Conservation (phyloP, 345 rosid genomes). For the Citrus unshiu region DNA sequence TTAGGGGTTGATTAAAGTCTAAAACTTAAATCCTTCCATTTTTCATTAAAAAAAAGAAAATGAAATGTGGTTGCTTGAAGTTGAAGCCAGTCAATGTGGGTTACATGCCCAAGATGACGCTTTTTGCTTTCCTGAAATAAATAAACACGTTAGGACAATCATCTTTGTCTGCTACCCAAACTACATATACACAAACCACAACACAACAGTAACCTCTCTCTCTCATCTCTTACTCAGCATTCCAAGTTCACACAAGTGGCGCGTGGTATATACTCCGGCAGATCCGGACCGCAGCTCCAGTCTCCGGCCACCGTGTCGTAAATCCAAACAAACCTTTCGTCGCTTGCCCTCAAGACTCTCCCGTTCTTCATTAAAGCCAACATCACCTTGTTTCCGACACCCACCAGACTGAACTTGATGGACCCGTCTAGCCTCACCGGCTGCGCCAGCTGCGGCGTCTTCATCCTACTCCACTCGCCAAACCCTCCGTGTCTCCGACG, state of each 20-base stretch:
- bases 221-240: conserved; percentile 12
- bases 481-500: conserved; percentile 40
- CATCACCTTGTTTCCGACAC: conserved; percentile 65
- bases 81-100: neutral
- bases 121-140: neutral
- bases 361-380: conserved; percentile 71
- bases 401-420: conserved; percentile 75
- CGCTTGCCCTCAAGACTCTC: conserved; percentile 53
- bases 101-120: neutral
- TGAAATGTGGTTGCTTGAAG: too few relatives aligned
- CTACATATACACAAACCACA: neutral
- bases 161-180: neutral
- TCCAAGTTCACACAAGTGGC: conserved; percentile 73
- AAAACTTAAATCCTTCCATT: too few relatives aligned
- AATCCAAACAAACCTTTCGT: conserved; percentile 62
- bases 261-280: conserved; percentile 77
- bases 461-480: conserved; percentile 79
- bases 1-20: too few relatives aligned
- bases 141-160: neutral
- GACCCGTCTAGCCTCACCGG: conserved; percentile 67
- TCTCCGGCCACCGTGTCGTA: conserved; percentile 52
- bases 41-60: too few relatives aligned
- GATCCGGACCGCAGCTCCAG: conserved; percentile 75
- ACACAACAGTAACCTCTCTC: neutral
- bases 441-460: conserved; percentile 71